Base-by-base conservation (phyloP, 2,329 filamentous ascomycete genomes). In the Metarhizium album region DNA sequence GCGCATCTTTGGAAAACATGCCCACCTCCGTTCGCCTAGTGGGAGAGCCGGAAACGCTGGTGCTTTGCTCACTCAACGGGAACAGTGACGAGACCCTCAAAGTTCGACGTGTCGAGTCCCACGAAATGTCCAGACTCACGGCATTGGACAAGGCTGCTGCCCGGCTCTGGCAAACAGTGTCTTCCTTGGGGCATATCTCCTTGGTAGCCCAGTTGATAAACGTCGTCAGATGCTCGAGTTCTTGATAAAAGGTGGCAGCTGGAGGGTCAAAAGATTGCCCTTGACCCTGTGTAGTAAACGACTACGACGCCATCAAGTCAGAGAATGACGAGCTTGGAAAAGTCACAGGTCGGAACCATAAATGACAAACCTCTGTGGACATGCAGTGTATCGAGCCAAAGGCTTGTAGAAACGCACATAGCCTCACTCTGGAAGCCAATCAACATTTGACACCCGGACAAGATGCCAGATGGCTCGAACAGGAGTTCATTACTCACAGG, bases 11-110 rank as follows among this genome's bases (percentile, higher is more conserved):
- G 5, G 80, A 80, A 52, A 97, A 70, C 42, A 96, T 76, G 16
- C 91, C 91, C 20, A 96, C 80, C 64, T 97, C 91, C 4, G 89
- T 77, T 46, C 84, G 79, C 46, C 81, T 73, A 1, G 69, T 62
- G 0, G 66, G 59, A 7, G 68, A 68, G 0, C 69, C 62, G 16
- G 70, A 62, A 13, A 74, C 69, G 1, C 62, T 60, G 18, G 81
- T 54, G 2, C 61, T 59, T 31, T 73, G 72, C 18, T 59, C 56
- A 33, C 61, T 61, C 48, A 75, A 68, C 1, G 78, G 71, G 82
- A 83, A 93, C 49, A 82, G 72, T 27, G 77, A 80, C 2, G 81
- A 84, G 8, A 90, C 53, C 43, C 80, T 80, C 23, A 91, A 65
- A 1, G 79, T 72, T 57, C 84, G 78, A 2, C 83, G 82, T 52